Evolutionary conservation across 495 filamentous ascomycete genomes (phyloP).

Genomic region (Podospora pseudocomata): DNA sequence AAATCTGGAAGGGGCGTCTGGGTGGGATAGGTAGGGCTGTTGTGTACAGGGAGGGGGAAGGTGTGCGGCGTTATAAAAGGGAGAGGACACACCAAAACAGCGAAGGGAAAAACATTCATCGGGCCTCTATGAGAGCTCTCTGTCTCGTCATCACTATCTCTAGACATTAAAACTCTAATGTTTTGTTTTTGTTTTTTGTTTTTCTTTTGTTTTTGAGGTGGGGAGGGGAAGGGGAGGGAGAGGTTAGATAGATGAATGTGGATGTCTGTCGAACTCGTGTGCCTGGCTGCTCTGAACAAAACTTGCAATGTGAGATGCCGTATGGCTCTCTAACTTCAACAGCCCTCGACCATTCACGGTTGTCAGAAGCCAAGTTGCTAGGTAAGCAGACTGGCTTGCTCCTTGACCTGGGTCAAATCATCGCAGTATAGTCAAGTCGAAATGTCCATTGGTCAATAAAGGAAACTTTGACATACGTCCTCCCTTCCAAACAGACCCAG

Average conservation of each 20-base stretch:
- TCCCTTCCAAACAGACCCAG: too few relatives aligned
- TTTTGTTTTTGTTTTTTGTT: neutral
- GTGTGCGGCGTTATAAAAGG: conserved; percentile 4
- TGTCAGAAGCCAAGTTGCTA: too few relatives aligned
- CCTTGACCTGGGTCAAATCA: too few relatives aligned
- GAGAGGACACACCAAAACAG: neutral
- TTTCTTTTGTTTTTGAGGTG: neutral
- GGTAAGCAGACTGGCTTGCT: too few relatives aligned
- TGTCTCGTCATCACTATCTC: neutral
- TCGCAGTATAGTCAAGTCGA: too few relatives aligned
- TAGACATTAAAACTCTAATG: conserved; percentile 4
- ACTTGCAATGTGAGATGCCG: too few relatives aligned
- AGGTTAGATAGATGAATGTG: conserved; percentile 1
- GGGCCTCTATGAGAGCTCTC: neutral
- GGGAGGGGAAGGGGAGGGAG: neutral
- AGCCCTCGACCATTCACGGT: too few relatives aligned
- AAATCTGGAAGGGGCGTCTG: neutral
- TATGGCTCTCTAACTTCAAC: too few relatives aligned
- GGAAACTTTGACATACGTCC: too few relatives aligned
- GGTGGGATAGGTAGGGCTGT: too few relatives aligned
- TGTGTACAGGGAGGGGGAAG: neutral
- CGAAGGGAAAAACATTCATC: neutral
- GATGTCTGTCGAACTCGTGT: neutral
- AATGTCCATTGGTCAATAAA: too few relatives aligned
- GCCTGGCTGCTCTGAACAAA: too few relatives aligned